Percentiles rank a stretch among this genome's conserved stretches.
These are phyloP conservation scores for Diutina sp. DNA, from an alignment of 1,139 yeast genomes.

Conservation along the genomic window DNA sequence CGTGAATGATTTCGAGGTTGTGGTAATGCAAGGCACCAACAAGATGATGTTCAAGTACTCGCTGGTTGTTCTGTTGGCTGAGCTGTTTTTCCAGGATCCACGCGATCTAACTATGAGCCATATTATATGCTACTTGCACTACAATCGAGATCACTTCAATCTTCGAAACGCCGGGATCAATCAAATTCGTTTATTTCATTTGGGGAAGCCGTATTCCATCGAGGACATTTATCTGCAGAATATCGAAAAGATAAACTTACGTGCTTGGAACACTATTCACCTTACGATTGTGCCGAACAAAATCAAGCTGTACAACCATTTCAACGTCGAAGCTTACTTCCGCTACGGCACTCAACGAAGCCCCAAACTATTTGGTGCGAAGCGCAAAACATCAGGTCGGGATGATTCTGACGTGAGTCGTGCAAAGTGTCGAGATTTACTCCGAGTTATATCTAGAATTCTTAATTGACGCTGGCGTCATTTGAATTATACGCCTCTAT, in stretches of 20 bases:
- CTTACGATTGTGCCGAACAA: neutral
- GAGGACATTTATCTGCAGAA: neutral
- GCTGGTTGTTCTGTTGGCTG: neutral
- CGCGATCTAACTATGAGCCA: neutral
- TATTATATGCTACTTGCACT: neutral
- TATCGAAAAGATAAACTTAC: neutral
- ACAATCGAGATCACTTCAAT: neutral
- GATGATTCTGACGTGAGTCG: neutral
- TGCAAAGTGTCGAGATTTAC: neutral
- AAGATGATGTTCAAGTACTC: neutral
- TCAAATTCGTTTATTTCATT: neutral
- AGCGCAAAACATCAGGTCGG: neutral
- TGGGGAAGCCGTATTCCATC: neutral
- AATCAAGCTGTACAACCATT: neutral
- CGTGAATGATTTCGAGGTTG: neutral
- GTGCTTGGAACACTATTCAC: neutral
- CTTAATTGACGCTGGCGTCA: neutral
- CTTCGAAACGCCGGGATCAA: neutral
- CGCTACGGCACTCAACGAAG: neutral
- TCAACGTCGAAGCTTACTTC: neutral
- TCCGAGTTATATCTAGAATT: neutral
- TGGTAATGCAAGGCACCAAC: neutral
- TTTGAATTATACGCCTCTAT: neutral
- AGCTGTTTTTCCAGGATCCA: neutral
- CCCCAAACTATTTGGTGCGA: neutral